Evolutionary conservation across 768 basidiomycete species (phyloP), one percentile per base, ranked within the genome.

Genomic region (Termitomyces sp.): DNA sequence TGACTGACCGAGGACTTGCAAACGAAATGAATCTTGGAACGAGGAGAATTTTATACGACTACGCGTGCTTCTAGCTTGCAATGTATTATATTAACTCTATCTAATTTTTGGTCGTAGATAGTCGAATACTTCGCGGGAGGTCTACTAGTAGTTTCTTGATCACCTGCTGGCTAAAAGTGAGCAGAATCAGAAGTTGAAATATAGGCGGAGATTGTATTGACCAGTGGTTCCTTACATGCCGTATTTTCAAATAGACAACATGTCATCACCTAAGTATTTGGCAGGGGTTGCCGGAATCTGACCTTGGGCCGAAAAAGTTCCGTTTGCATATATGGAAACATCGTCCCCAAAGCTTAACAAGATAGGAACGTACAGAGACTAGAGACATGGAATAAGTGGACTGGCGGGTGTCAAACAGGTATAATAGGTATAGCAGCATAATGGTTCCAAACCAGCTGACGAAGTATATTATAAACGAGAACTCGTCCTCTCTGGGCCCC

Each of bases 131-230:
- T 53, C 36, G 28, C 52, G 36, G 52, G 52, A 53, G 38, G 36
- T 36, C n/a, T n/a, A n/a, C n/a, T n/a, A n/a, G n/a, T n/a, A n/a
- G n/a, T n/a, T n/a, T n/a, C 13, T 24, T 9, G 28, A 28, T 15
- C 35, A 39, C 22, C 6, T 36, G 52, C 15, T 53, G 33, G 7
- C 16, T 15, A 9, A 44, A 38, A 28, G 2, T 4, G 28, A 28
- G 28, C 28, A 28, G 4, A 4, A 28, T 28, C 28, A 28, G 28
- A 28, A 2, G 28, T 28, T 15, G 33, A 55, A 15, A 57, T 22
- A 33, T 35, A 52, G 55, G 55, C 54, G 64, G 64, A 67, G 66
- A 62, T 65, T 62, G 63, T 42, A 4, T 28, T 28, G 28, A 28
- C 28, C 28, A 2, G 2, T 28, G 28, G 28, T 28, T 28, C 28